Evolutionary conservation across 768 basidiomycete species (phyloP).

Genomic region (Hortiboletus flavorubellus): DNA sequence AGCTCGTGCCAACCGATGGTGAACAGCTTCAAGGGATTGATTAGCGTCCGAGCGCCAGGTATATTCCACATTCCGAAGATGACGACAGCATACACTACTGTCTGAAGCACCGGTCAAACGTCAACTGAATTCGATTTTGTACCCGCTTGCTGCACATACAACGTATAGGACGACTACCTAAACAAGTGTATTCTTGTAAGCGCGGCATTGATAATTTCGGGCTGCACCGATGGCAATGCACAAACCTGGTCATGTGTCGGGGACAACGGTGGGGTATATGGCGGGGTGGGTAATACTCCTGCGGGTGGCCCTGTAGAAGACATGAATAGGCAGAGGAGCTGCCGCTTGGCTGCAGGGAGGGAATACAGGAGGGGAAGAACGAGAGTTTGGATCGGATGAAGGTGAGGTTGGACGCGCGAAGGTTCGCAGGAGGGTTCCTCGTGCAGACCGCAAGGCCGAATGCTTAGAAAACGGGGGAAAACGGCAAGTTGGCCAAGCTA

Average conservation of each 20-base stretch:
- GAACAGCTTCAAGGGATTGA: slow-evolving; percentile 82
- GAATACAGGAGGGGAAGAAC: background rate
- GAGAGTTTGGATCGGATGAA: slow-evolving; percentile 15
- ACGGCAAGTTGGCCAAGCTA: slow-evolving; percentile 6
- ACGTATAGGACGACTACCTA: slow-evolving; percentile 77
- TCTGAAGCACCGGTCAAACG: slow-evolving; percentile 39
- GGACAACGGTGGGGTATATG: slow-evolving; percentile 42
- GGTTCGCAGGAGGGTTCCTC: slow-evolving; percentile 24
- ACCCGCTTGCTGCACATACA: slow-evolving; percentile 42
- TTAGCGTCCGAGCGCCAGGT: slow-evolving; percentile 71
- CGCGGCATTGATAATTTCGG: slow-evolving; percentile 19
- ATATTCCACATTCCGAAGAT: slow-evolving; percentile 89
- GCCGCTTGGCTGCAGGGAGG: slow-evolving; percentile 13
- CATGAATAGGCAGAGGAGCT: slow-evolving; percentile 34
- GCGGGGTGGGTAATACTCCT: slow-evolving; percentile 33
- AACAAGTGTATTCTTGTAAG: slow-evolving; percentile 18
- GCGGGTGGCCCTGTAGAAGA: slow-evolving; percentile 35
- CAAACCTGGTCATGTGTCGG: slow-evolving; percentile 74
- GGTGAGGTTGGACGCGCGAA: slow-evolving; percentile 18
- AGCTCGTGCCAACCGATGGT: slow-evolving; percentile 89
- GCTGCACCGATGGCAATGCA: slow-evolving; percentile 18
- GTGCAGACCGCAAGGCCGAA: slow-evolving; percentile 32
- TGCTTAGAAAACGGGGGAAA: slow-evolving; percentile 5
- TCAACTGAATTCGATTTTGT: slow-evolving; percentile 6
- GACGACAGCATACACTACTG: slow-evolving; percentile 80